Base-by-base conservation (phyloP, 257 asterid species). In the Salvia splendens region DNA sequence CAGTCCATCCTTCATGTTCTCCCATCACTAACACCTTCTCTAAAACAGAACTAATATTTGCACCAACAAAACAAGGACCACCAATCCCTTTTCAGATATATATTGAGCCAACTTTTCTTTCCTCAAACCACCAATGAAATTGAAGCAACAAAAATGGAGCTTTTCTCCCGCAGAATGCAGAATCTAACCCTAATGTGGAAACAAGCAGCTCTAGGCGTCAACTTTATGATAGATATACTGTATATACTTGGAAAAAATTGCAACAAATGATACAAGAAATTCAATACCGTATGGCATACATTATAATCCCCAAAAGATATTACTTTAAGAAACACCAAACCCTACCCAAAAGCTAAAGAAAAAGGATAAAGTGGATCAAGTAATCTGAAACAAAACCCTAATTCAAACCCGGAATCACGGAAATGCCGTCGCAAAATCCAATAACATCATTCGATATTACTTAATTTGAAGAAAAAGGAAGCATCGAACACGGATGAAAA, bases 1-100 rank as follows among this genome's bases (percentile, higher is more conserved):
- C 91, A 53, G 79, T 80, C 96, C 94, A 82, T 82, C 73, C 91
- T 79, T 81, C 96, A 78, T 77, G 82, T 67, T 86, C 99, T 69
- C 97, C 99, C 99, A 93, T 93, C 76, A 79, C 84, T 58, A 72
- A 70, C 17, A 73, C 77, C 67, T 77, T 77, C 57, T 66, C 46
- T 38, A 67, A 71, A 64, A 72, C 68, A 54, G 75, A 52, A 64
- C 63, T 70, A 49, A 69, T 38, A 53, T 61, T 45, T 24, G 2
- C 8, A 17, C 54, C 67, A 61, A 16, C 6, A 20, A 35, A 61
- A 30, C 40, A 70, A 42, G 35, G 41, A 51, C 66, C 41, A 47
- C 32, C 48, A 8, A 58, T 12, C 15, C 7, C 8, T 43, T 20
- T 28, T n/a, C 65, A 38, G 14, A 50, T 9, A 56, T 64, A 49